Conservation (phyloP, 768 basidiomycete genomes). For the Mrakia frigida region DNA sequence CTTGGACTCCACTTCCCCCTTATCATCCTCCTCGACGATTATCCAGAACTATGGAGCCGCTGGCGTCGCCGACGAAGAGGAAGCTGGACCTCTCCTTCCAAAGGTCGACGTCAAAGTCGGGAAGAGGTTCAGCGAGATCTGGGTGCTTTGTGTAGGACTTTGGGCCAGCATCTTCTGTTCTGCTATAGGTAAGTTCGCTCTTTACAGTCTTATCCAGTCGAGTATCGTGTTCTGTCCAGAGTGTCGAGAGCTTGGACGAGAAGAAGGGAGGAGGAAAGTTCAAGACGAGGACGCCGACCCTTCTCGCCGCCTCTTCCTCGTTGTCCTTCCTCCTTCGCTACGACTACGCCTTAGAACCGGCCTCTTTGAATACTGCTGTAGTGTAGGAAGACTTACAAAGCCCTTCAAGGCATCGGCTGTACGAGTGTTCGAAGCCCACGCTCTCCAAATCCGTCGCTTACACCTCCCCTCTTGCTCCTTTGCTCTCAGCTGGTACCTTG, state of each 20-base stretch:
- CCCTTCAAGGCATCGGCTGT: too few species aligned
- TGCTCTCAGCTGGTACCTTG: constrained; percentile 35
- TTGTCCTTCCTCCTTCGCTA: too few species aligned
- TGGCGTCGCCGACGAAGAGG: not conserved
- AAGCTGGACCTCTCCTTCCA: not conserved
- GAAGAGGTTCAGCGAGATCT: constrained; percentile 38
- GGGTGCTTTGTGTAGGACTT: constrained; percentile 37
- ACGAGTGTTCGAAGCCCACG: too few species aligned
- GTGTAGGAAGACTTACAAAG: too few species aligned
- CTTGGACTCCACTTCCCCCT: not conserved
- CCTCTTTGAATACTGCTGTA: too few species aligned
- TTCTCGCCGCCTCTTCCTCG: not conserved
- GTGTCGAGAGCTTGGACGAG: not conserved
- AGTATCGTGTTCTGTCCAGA: not conserved
- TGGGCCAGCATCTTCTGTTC: constrained; percentile 34
- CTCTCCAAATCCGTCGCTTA: too few species aligned
- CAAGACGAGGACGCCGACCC: not conserved
- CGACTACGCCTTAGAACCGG: too few species aligned
- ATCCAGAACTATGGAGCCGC: not conserved
- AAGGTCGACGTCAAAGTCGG: constrained; percentile 10
- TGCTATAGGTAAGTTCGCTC: not conserved
- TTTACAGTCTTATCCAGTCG: not conserved
- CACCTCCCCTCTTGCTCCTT: constrained; percentile 36
- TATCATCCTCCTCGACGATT: not conserved
- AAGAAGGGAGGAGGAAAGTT: not conserved